Percentiles rank a stretch among this genome's conserved stretches.
These are phyloP conservation scores for Pichia rugopelliculosa DNA, from an alignment of 805 yeast species.

Conservation along the genomic window DNA sequence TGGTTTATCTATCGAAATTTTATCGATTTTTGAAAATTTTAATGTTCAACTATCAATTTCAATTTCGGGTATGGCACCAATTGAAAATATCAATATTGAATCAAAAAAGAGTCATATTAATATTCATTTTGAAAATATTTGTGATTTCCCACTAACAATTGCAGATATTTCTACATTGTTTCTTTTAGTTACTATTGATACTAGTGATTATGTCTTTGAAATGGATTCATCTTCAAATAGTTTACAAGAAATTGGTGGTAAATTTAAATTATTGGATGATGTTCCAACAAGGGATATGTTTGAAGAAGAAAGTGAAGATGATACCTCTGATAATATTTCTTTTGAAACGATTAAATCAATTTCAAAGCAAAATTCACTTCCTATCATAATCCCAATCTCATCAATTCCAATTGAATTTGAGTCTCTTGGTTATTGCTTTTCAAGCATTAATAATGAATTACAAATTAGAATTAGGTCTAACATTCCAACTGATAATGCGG, in stretches of 20 bases:
- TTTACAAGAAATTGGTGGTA: background rate
- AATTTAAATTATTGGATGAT: background rate
- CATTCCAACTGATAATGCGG: background rate
- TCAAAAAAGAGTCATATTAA: background rate
- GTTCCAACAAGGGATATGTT: background rate
- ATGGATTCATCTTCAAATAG: background rate
- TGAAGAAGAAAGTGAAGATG: background rate
- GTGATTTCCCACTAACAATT: background rate
- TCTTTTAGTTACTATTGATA: background rate
- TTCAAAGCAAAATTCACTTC: background rate
- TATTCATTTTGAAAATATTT: background rate
- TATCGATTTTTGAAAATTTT: background rate
- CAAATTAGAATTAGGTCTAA: slow-evolving; percentile 2
- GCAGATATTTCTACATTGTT: background rate
- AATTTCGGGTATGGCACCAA: background rate
- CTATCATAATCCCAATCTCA: background rate
- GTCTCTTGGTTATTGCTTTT: background rate
- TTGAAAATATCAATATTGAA: background rate
- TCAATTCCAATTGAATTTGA: background rate
- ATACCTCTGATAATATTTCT: background rate
- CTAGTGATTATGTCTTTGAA: background rate
- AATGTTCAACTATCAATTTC: background rate
- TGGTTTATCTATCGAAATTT: background rate
- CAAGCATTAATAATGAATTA: background rate
- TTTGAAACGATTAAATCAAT: background rate